Evolutionary conservation across 169 alveolate genomes (phyloP).

Genomic region (Blepharisma undulans): DNA sequence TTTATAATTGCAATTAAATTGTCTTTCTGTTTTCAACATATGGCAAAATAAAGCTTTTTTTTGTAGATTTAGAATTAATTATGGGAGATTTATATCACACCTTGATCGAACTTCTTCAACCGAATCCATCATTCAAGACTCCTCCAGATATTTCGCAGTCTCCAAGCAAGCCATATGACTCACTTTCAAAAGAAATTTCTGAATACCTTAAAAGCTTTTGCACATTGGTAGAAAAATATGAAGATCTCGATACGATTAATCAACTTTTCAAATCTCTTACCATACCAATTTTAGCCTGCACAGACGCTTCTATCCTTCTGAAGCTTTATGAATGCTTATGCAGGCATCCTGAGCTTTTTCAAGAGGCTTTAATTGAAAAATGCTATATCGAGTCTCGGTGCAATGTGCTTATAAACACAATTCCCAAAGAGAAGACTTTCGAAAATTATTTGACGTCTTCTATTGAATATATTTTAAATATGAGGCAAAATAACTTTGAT

Average conservation of each 20-base stretch:
- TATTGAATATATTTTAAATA: too few species aligned
- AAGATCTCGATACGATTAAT: background rate
- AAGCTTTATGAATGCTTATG: background rate
- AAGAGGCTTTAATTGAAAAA: background rate
- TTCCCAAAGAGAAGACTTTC: background rate
- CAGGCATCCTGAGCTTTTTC: background rate
- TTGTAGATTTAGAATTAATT: background rate
- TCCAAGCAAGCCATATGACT: background rate
- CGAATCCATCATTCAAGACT: background rate
- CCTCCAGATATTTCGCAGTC: background rate
- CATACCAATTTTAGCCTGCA: background rate
- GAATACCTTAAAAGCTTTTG: background rate
- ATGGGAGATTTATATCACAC: background rate
- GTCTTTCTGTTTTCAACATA: too few species aligned
- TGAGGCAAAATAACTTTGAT: background rate
- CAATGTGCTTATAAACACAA: background rate
- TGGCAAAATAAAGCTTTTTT: too few species aligned
- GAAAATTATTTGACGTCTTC: background rate
- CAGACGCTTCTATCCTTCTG: background rate
- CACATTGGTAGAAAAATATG: background rate
- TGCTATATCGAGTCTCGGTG: background rate
- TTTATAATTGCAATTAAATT: too few species aligned
- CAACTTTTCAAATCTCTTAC: background rate
- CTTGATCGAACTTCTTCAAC: background rate
- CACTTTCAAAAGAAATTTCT: background rate